Evolutionary conservation across 2,329 filamentous ascomycete species (phyloP).

Genomic region (Scorias spongiosa): DNA sequence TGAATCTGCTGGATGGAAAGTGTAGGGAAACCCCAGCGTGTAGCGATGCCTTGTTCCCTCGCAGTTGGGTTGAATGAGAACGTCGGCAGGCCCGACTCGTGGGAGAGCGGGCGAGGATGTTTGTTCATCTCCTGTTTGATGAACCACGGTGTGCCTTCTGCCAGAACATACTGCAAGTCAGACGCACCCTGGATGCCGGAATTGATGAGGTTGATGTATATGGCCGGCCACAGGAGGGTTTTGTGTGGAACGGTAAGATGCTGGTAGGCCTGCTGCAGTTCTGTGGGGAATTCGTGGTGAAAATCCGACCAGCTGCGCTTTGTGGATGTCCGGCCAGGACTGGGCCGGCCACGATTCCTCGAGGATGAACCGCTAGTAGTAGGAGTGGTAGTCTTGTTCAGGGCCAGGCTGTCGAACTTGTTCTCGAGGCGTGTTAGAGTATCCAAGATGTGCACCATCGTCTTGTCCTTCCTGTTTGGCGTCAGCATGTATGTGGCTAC

Average conservation of each 20-base stretch:
- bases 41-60: conserved; percentile 5
- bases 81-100: conserved; percentile 13
- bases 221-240: conserved; percentile 33
- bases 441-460: conserved; percentile 45
- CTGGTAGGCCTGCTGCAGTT: conserved; percentile 5
- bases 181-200: conserved; percentile 18
- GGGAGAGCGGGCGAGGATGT: conserved; percentile 15
- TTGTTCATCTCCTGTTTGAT: conserved; percentile 20
- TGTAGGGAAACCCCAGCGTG: conserved; percentile 17
- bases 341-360: not conserved
- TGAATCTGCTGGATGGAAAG: conserved; percentile 37
- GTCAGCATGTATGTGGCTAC: not conserved
- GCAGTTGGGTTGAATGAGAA: conserved; percentile 7
- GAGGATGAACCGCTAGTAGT: not conserved
- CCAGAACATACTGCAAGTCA: conserved; percentile 21
- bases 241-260: conserved; percentile 33
- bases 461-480: conserved; percentile 43
- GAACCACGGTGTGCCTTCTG: conserved; percentile 26
- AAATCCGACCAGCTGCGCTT: not conserved
- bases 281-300: not conserved
- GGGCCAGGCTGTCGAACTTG: conserved; percentile 35
- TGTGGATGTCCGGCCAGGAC: not conserved
- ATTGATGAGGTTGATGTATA: conserved; percentile 23
- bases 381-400: conserved; percentile 2
- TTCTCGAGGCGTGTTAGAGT: conserved; percentile 38